Percentiles rank a stretch among this genome's conserved stretches.
phyloP scores from a whole-genome alignment of 2,329 filamentous ascomycete species.

The Neopestalotiopsis rosae region DNA sequence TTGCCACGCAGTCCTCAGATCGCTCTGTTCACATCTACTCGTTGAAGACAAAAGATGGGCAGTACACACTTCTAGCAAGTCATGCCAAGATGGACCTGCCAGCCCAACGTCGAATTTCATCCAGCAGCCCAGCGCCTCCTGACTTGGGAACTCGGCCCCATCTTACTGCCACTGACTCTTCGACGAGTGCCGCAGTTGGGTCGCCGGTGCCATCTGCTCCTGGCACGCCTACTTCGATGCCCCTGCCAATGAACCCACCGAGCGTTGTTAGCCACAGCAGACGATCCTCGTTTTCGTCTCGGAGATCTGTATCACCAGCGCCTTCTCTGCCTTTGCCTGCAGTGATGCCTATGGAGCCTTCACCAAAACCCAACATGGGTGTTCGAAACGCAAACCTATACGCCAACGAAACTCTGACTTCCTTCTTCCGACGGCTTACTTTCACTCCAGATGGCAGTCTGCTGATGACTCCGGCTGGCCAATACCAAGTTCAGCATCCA shows the following conservation, averaged over 20 bases:
- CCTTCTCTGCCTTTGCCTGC: slow-evolving; percentile 93
- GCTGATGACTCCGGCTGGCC: slow-evolving; percentile 90
- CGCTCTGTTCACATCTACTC: slow-evolving; percentile 98
- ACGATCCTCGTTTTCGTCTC: slow-evolving; percentile 89
- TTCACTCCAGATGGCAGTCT: slow-evolving; percentile 96
- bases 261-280: slow-evolving; percentile 87
- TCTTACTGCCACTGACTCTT: slow-evolving; percentile 54
- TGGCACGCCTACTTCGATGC: slow-evolving; percentile 87
- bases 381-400: slow-evolving; percentile 90
- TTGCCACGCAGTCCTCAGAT: slow-evolving; percentile 97
- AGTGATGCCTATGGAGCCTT: slow-evolving; percentile 91
- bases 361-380: slow-evolving; percentile 76
- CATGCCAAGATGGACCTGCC: slow-evolving; percentile 87
- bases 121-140: slow-evolving; percentile 88
- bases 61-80: slow-evolving; percentile 87
- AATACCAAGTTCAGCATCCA: slow-evolving; percentile 84
- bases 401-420: slow-evolving; percentile 94
- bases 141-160: slow-evolving; percentile 75
- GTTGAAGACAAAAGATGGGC: slow-evolving; percentile 93
- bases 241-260: slow-evolving; percentile 95
- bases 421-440: slow-evolving; percentile 91
- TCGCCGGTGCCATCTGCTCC: slow-evolving; percentile 91
- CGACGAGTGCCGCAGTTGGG: slow-evolving; percentile 63
- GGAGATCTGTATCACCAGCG: slow-evolving; percentile 89
- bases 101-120: slow-evolving; percentile 79